These are phyloP conservation scores for Polysphondylium violaceum DNA, from an alignment of 78 protist species.

Conservation along the genomic window DNA sequence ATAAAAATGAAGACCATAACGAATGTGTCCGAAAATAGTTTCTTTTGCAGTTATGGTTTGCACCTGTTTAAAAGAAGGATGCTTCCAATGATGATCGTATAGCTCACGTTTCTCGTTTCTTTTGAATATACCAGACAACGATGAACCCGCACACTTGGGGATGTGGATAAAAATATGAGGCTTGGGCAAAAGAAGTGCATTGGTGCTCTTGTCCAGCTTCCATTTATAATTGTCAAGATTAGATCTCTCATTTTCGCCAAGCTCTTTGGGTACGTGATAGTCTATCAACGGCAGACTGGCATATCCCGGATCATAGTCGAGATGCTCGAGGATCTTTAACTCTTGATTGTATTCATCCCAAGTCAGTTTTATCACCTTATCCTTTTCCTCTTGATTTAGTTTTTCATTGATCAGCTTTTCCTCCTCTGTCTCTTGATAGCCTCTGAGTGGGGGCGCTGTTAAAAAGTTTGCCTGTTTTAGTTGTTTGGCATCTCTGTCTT, in stretches of 20 bases:
- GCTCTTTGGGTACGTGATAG: background rate
- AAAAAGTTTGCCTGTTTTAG: too few relatives aligned
- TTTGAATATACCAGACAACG: constrained; percentile 33
- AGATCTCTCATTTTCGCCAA: background rate
- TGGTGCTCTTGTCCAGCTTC: background rate
- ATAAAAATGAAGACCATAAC: constrained; percentile 60
- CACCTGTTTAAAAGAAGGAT: constrained; percentile 1
- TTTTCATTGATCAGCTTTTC: background rate
- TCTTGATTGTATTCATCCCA: too few relatives aligned
- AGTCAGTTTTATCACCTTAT: too few relatives aligned
- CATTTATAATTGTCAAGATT: background rate
- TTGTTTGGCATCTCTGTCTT: too few relatives aligned
- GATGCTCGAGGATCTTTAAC: background rate
- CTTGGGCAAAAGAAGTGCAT: constrained; percentile 42
- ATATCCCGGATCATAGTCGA: constrained; percentile 7
- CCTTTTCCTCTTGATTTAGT: background rate
- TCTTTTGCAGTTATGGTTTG: background rate
- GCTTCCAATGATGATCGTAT: constrained; percentile 50
- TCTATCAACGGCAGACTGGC: constrained; percentile 4
- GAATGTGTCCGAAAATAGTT: constrained; percentile 47
- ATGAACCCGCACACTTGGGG: constrained; percentile 61
- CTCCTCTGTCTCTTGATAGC: too few relatives aligned
- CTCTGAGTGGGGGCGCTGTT: too few relatives aligned
- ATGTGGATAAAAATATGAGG: constrained; percentile 68
- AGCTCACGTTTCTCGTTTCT: constrained; percentile 39